Evolutionary conservation across 2,329 filamentous ascomycete species (phyloP).

Genomic region (Pseudopyricularia cyperi): DNA sequence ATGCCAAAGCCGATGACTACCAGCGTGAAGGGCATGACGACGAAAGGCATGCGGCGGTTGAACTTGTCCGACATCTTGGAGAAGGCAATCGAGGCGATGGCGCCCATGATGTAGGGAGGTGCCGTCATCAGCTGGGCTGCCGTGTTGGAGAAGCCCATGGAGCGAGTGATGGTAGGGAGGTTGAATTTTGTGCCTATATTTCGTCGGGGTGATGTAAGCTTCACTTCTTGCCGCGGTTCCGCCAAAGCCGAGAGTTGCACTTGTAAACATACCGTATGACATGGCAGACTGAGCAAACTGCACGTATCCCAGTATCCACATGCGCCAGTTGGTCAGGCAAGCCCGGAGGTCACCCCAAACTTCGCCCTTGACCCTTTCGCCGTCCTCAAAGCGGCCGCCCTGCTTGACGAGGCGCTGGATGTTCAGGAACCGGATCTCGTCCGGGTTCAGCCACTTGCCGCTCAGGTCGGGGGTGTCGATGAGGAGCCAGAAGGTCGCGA

Average conservation of each 20-base stretch:
- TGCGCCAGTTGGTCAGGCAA: slow-evolving; percentile 16
- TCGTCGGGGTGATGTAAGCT: too few relatives aligned
- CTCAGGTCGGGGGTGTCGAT: slow-evolving; percentile 25
- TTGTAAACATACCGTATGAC: background rate
- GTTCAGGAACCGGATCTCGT: slow-evolving; percentile 20
- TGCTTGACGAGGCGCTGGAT: slow-evolving; percentile 18
- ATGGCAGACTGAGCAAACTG: background rate
- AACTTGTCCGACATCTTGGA: slow-evolving; percentile 4
- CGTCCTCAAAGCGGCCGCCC: slow-evolving; percentile 13
- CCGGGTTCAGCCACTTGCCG: slow-evolving; percentile 17
- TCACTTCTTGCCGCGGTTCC: background rate
- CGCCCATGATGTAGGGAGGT: slow-evolving; percentile 12
- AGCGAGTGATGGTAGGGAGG: slow-evolving; percentile 26
- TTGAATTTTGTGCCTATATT: slow-evolving; percentile 18
- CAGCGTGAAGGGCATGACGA: background rate
- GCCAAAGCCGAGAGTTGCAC: background rate
- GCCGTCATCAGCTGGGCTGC: slow-evolving; percentile 6
- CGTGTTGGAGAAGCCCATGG: slow-evolving; percentile 19
- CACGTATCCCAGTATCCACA: slow-evolving; percentile 13
- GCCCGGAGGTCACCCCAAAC: slow-evolving; percentile 12
- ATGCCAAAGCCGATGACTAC: slow-evolving; percentile 17
- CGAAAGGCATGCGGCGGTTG: slow-evolving; percentile 3
- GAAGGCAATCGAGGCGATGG: slow-evolving; percentile 17
- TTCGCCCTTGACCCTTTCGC: slow-evolving; percentile 7
- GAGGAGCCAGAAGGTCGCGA: slow-evolving; percentile 28